A percentile compares a stretch with the other conserved stretches of the same genome.
These are phyloP conservation scores for Quercus lobata DNA, from an alignment of 331 rosid genomes.

Conservation along the genomic window DNA sequence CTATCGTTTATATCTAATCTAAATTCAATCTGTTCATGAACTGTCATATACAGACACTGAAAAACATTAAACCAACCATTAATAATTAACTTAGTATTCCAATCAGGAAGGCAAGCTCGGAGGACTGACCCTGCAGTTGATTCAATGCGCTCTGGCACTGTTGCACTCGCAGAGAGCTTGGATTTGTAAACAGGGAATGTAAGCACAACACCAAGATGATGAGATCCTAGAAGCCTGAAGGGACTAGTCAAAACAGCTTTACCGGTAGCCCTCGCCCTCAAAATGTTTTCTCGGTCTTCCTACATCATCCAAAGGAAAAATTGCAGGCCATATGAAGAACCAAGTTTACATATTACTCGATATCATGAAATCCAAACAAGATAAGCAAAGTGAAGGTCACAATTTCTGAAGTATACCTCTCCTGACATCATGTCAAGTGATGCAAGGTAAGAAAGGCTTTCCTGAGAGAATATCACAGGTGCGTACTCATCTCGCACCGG, in stretches of 20 bases:
- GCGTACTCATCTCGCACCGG: constrained; percentile 91
- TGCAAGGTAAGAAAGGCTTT: constrained; percentile 79
- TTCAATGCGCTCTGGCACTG: constrained; percentile 60
- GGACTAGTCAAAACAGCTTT: constrained; percentile 97
- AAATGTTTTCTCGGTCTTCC: constrained; percentile 96
- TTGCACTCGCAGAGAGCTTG: constrained; percentile 67
- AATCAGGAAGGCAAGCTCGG: neutral
- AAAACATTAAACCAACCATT: neutral
- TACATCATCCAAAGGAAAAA: constrained; percentile 30
- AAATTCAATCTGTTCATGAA: neutral
- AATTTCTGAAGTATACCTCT: constrained; percentile 50
- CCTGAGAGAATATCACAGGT: constrained; percentile 90
- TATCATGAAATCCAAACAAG: neutral
- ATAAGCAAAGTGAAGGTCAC: constrained; percentile 3
- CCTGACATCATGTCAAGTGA: constrained; percentile 99
- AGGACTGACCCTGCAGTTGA: constrained; percentile 84
- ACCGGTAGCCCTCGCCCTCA: constrained; percentile 97
- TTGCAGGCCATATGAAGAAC: constrained; percentile 1
- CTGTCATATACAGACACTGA: neutral
- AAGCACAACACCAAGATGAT: constrained; percentile 98
- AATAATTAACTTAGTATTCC: neutral
- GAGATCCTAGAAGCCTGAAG: constrained; percentile 81
- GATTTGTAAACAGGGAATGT: constrained; percentile 97
- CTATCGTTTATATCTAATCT: neutral
- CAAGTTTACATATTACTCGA: neutral